Evolutionary conservation across 2,329 filamentous ascomycete species (phyloP).

Genomic region (Conoideocrella luteorostrata): DNA sequence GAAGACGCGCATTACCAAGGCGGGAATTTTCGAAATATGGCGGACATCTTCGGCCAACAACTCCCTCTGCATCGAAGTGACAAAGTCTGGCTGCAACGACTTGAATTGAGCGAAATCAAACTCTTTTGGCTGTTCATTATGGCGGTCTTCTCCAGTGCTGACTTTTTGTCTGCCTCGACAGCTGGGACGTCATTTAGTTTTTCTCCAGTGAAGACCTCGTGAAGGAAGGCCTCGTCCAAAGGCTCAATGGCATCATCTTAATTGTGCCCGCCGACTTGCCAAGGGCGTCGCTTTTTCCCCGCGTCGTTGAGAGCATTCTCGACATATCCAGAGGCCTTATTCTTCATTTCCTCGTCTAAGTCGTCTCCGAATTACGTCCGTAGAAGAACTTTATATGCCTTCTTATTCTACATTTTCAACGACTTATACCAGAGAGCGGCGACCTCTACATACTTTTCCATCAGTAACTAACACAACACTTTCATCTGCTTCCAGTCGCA

Average conservation of each 20-base stretch:
- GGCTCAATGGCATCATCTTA: conserved; percentile 10
- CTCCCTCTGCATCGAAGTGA: neutral
- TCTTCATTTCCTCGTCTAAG: neutral
- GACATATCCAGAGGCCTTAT: neutral
- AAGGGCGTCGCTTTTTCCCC: conserved; percentile 6
- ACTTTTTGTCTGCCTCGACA: neutral
- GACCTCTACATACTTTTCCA: conserved; percentile 4
- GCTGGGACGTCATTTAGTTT: neutral
- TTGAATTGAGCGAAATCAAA: neutral
- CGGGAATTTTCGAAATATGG: conserved; percentile 10
- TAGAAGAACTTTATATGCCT: neutral
- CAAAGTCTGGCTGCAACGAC: neutral
- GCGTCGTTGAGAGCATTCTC: conserved; percentile 7
- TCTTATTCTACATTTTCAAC: neutral
- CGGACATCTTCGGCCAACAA: conserved; percentile 11
- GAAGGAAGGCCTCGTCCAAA: conserved; percentile 48
- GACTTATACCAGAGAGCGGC: neutral
- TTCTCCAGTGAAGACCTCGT: conserved; percentile 46
- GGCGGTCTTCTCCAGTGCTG: neutral
- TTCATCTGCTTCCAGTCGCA: conserved; percentile 10
- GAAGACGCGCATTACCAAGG: conserved; percentile 11
- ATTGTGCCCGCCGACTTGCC: conserved; percentile 10
- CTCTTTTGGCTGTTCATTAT: neutral
- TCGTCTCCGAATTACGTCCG: neutral
- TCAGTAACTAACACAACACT: conserved; percentile 5